Evolutionary conservation across 495 filamentous ascomycete species (phyloP).

Genomic region (Trichocladium antarcticum): DNA sequence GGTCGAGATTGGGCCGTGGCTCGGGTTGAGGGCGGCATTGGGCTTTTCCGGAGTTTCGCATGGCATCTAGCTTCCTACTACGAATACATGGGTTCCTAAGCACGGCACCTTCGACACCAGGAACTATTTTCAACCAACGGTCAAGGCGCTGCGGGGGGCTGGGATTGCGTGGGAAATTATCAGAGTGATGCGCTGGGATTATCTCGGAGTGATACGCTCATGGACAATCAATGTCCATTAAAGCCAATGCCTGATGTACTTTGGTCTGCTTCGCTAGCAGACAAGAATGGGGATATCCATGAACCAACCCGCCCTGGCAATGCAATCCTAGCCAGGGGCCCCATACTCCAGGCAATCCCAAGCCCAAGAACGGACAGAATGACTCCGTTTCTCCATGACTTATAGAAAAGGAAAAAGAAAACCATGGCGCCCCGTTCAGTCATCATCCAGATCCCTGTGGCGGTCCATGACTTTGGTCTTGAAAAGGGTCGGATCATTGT

Average conservation of each 20-base stretch:
- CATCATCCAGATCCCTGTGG: constrained; percentile 47
- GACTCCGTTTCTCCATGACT: constrained; percentile 34
- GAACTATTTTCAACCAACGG: constrained; percentile 13
- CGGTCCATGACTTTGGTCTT: constrained; percentile 55
- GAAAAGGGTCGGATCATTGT: constrained; percentile 76
- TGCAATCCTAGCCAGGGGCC: constrained; percentile 20
- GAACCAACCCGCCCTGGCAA: constrained; percentile 24
- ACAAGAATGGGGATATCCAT: constrained; percentile 24
- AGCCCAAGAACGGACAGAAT: constrained; percentile 15
- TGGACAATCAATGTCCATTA: constrained; percentile 22
- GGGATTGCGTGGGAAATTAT: constrained; percentile 1
- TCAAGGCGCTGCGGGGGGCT: constrained; percentile 8
- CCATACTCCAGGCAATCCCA: constrained; percentile 18
- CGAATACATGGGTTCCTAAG: constrained; percentile 38
- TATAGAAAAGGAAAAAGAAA: constrained; percentile 3
- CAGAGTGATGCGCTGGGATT: constrained; percentile 16
- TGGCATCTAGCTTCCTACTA: constrained; percentile 43
- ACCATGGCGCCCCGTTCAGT: constrained; percentile 26
- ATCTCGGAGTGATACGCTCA: constrained; percentile 24
- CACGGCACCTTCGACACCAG: constrained; percentile 29
- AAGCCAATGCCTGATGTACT: constrained; percentile 25
- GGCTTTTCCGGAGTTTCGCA: constrained; percentile 41
- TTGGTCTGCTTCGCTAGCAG: constrained; percentile 20
- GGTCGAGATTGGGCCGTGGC: constrained; percentile 25
- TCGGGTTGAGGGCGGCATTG: constrained; percentile 38